phyloP scores from a whole-genome alignment of 2,329 filamentous ascomycete genomes.

The Berkeleyomyces rouxiae region DNA sequence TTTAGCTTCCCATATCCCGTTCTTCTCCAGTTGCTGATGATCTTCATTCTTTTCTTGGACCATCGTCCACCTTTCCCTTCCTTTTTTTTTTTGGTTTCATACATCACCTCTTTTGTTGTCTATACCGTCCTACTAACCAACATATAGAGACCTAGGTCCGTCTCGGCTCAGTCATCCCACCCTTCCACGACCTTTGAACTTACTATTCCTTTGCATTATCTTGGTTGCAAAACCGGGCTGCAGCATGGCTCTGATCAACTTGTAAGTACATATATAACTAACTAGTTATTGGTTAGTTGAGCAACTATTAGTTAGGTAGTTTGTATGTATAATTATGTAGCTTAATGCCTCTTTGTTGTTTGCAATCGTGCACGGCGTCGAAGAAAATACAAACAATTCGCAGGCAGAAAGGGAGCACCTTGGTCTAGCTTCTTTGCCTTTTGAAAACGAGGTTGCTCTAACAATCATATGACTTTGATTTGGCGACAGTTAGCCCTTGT shows the following conservation, averaged over 20 bases:
- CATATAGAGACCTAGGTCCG: background rate
- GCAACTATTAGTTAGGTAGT: too few species aligned
- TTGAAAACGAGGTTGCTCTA: too few species aligned
- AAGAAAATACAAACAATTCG: too few species aligned
- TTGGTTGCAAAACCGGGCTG: background rate
- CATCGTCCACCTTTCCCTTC: background rate
- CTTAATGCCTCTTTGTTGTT: too few species aligned
- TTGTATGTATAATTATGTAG: too few species aligned
- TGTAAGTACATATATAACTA: background rate
- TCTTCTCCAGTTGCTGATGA: background rate
- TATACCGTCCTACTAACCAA: background rate
- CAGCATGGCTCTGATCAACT: background rate
- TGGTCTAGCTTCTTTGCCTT: too few species aligned
- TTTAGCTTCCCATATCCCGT: background rate
- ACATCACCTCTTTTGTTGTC: background rate
- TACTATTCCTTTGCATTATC: background rate
- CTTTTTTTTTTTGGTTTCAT: background rate
- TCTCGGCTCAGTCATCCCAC: background rate
- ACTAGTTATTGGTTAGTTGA: too few species aligned
- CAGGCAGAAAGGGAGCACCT: too few species aligned
- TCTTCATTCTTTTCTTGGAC: background rate
- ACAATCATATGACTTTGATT: too few species aligned
- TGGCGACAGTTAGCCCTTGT: too few species aligned
- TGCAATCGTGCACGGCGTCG: too few species aligned
- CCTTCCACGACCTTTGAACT: background rate